Evolutionary conservation across 163 green algal species (phyloP).

Genomic region (Scenedesmus sp.): DNA sequence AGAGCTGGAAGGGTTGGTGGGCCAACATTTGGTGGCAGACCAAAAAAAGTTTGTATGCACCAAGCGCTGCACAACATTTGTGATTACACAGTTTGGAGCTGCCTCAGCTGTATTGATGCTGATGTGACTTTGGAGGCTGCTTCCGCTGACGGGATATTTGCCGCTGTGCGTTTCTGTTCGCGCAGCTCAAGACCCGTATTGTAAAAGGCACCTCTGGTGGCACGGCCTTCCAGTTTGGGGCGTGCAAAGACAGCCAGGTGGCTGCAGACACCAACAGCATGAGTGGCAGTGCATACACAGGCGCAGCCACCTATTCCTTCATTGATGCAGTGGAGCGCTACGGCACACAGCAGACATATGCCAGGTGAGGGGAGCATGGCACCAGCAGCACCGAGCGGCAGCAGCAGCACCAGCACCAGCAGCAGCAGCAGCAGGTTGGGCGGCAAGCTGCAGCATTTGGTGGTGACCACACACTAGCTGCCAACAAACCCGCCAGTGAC

Average conservation of each 20-base stretch:
- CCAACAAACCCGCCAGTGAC: neutral
- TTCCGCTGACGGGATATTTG: neutral
- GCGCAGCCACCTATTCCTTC: slow-evolving; percentile 66
- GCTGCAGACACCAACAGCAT: slow-evolving; percentile 58
- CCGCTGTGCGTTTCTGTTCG: neutral
- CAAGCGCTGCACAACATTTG: no score
- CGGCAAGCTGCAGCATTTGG: neutral
- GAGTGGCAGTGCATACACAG: slow-evolving; percentile 51
- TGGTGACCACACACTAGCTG: neutral
- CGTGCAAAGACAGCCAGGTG: slow-evolving; percentile 59
- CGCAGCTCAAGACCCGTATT: slow-evolving; percentile 25
- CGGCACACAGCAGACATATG: slow-evolving; percentile 54
- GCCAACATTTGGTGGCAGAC: no score
- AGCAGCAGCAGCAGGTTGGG: neutral
- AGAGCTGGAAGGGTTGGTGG: no score
- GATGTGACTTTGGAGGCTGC: no score
- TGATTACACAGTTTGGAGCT: no score
- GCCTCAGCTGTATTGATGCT: no score
- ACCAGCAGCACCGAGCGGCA: neutral
- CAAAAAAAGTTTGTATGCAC: no score
- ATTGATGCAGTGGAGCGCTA: slow-evolving; percentile 65
- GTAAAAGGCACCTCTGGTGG: slow-evolving; percentile 64
- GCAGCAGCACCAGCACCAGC: neutral
- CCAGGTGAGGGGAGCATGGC: slow-evolving; percentile 29
- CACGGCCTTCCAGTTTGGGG: slow-evolving; percentile 56